Base-by-base conservation (phyloP, 2,329 filamentous ascomycete species). In the Aureobasidium subglaciale region DNA sequence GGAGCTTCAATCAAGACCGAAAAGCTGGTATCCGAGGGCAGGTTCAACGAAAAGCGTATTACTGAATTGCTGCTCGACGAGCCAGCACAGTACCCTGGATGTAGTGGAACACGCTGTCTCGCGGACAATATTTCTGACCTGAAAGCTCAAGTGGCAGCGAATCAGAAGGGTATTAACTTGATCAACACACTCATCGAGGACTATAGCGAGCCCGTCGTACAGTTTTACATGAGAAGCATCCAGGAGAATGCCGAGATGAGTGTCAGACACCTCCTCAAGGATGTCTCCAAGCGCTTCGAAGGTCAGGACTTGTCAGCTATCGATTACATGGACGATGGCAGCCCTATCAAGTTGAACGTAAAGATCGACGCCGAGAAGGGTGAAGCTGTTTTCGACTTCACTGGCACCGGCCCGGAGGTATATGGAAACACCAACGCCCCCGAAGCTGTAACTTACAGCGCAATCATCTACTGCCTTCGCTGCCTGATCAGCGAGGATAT, bases 301-400 rank as follows among this genome's bases (percentile, higher is more conserved):
- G 85, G 85, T 2, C 78, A 82, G 56, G 82, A 87, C n/a, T 78
- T 95, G 0, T 79, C 81, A 7, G 87, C 90, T 0, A 76, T 85
- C 1, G 89, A 95, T 65, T 89, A 85, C 73, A 93, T 95, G 87
- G 90, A 95, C 63, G 89, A 95, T 63, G 89, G 89, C 24, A 87
- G 81, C 9, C 87, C 88, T 0, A 92, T 95, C 63, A 76, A 80
- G 50, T 78, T 95, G 6, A 85, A 83, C 59, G 79, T 95, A 10
- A 85, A 82, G 1, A 93, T 95, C 60, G 82, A 92, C 64, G 79
- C 81, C 0, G 77, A 83, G 0, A 84, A 86, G 38, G 89, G 88
- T 15, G 85, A 88, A 59, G 89, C 89, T 0, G 73, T 86, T 0
- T 95, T 93, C 64, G 84, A 93, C 69, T 87, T 93, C 67, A 78